A percentile compares a stretch with the other conserved stretches of the same genome.
These are phyloP conservation scores for Lentinula sp. DNA, from an alignment of 768 basidiomycete species.

Conservation along the genomic window DNA sequence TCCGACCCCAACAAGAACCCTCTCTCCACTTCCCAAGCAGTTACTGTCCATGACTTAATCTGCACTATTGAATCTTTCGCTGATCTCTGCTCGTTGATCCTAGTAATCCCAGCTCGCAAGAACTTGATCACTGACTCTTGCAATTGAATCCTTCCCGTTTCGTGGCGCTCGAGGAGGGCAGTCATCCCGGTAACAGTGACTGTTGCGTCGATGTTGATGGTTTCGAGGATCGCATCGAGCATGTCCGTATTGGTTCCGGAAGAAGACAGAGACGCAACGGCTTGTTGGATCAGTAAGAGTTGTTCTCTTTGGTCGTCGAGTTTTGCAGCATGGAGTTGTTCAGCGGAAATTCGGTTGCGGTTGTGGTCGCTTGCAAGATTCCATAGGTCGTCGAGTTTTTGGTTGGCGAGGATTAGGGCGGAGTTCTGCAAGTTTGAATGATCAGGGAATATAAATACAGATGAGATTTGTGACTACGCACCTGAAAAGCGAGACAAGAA, in stretches of 20 bases:
- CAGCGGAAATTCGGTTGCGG: background rate
- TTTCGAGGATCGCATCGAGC: conserved; percentile 1
- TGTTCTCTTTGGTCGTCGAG: background rate
- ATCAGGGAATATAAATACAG: too few relatives aligned
- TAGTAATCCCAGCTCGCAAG: conserved; percentile 1
- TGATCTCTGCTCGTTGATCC: conserved; percentile 1
- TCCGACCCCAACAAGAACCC: conserved; percentile 2
- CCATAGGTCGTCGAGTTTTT: conserved; percentile 1
- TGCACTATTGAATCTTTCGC: background rate
- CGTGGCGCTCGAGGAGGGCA: conserved; percentile 1
- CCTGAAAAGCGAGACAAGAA: background rate
- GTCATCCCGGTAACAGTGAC: conserved; percentile 2
- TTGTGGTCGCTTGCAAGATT: background rate
- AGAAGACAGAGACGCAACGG: background rate
- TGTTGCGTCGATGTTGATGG: background rate
- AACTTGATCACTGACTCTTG: background rate
- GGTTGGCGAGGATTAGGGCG: background rate
- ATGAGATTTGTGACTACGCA: background rate
- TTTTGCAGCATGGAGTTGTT: background rate
- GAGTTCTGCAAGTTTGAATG: background rate
- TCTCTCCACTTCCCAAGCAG: background rate
- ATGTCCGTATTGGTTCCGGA: background rate
- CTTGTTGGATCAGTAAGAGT: background rate
- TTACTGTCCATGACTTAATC: conserved; percentile 6
- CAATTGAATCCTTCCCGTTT: conserved; percentile 1